These are phyloP conservation scores for Xylaria venustula DNA, from an alignment of 495 filamentous ascomycete species.

Conservation along the genomic window DNA sequence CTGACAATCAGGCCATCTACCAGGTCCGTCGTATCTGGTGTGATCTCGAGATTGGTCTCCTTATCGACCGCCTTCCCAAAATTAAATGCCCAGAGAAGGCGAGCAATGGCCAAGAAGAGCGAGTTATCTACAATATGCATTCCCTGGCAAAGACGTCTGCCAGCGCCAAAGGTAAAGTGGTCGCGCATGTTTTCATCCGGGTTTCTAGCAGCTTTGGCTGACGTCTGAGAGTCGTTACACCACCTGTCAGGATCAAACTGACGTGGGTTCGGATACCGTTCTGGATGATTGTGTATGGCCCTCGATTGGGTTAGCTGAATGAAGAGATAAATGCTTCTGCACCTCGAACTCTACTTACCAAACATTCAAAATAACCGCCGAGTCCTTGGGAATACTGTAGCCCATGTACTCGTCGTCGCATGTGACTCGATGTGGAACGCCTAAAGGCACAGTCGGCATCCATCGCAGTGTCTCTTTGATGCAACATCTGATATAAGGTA, in stretches of 20 bases:
- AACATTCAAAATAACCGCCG: constrained; percentile 46
- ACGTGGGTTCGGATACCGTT: constrained; percentile 36
- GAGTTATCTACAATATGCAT: constrained; percentile 48
- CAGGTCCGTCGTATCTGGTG: constrained; percentile 32
- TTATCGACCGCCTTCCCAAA: constrained; percentile 24
- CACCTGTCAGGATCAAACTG: constrained; percentile 35
- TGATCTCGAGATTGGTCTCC: constrained; percentile 18
- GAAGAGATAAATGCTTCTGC: not conserved
- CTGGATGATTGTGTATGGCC: constrained; percentile 38
- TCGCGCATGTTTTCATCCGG: constrained; percentile 38
- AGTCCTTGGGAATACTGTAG: constrained; percentile 50
- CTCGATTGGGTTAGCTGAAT: not conserved
- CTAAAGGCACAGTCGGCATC: constrained; percentile 55
- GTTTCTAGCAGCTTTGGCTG: constrained; percentile 32
- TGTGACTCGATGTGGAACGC: constrained; percentile 53
- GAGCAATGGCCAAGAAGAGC: constrained; percentile 44
- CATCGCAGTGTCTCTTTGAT: constrained; percentile 60
- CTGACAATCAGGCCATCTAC: constrained; percentile 30
- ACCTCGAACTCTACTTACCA: constrained; percentile 28
- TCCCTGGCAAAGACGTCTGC: constrained; percentile 57
- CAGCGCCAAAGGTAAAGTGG: constrained; percentile 56
- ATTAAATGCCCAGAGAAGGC: constrained; percentile 51
- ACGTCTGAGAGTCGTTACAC: constrained; percentile 25
- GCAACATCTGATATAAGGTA: constrained; percentile 51
- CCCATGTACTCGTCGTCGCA: constrained; percentile 53